Conservation (phyloP, 2,329 filamentous ascomycete genomes). For the Talaromyces sp. region DNA sequence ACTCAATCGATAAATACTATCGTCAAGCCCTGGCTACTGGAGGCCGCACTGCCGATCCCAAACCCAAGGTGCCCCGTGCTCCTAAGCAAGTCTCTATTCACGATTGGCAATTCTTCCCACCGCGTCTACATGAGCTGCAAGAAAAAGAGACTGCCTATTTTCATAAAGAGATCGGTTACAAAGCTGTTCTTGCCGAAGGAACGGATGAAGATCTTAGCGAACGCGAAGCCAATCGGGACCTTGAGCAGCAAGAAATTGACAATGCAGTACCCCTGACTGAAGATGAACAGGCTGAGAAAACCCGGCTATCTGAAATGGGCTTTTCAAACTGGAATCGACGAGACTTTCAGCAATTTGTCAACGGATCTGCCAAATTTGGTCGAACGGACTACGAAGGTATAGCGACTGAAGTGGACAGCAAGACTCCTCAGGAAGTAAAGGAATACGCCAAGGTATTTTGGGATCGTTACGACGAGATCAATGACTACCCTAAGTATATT, state of each 20-base stretch:
- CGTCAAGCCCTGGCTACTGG: conserved; percentile 82
- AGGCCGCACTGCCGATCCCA: conserved; percentile 72
- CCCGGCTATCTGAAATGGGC: conserved; percentile 72
- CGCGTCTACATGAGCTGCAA: conserved; percentile 78
- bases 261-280: conserved; percentile 83
- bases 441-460: conserved; percentile 94
- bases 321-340: conserved; percentile 95
- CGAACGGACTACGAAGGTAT: conserved; percentile 82
- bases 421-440: conserved; percentile 78
- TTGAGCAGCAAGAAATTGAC: conserved; percentile 90
- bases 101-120: conserved; percentile 96
- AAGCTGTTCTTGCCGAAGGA: conserved; percentile 83
- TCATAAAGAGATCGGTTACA: conserved; percentile 93
- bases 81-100: conserved; percentile 90
- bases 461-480: conserved; percentile 87
- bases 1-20: conserved; percentile 99
- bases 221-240: conserved; percentile 78
- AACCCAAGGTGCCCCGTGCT: conserved; percentile 91
- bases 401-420: conserved; percentile 85
- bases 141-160: conserved; percentile 95
- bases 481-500: conserved; percentile 84
- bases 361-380: conserved; percentile 88
- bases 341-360: conserved; percentile 97
- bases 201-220: conserved; percentile 82
- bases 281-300: conserved; percentile 83